Evolutionary conservation across 2,329 filamentous ascomycete genomes (phyloP).

Genomic region (Rhynchosporium graminicola): DNA sequence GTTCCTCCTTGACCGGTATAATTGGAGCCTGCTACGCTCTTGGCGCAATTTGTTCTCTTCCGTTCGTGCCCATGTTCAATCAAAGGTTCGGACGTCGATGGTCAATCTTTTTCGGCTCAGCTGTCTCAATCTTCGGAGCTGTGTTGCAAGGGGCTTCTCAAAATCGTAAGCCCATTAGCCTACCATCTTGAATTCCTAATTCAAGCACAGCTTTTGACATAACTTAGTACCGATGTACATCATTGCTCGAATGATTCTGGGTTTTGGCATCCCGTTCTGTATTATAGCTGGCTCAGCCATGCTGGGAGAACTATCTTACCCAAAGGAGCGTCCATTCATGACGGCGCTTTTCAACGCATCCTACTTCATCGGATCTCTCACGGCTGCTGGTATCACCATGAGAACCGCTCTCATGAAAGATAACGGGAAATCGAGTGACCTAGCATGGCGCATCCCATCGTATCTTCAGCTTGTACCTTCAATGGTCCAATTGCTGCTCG

Average conservation of each 20-base stretch:
- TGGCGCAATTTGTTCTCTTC: conserved; percentile 55
- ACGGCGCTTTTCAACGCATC: conserved; percentile 57
- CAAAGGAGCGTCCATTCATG: conserved; percentile 54
- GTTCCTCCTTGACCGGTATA: conserved; percentile 17
- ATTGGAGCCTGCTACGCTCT: conserved; percentile 52
- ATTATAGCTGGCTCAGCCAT: conserved; percentile 55
- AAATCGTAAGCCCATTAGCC: conserved; percentile 15
- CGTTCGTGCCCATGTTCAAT: conserved; percentile 53
- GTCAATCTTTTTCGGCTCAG: conserved; percentile 57
- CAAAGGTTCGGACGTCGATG: conserved; percentile 52
- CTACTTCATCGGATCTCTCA: conserved; percentile 50
- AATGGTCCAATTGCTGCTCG: conserved; percentile 29
- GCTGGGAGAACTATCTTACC: conserved; percentile 55
- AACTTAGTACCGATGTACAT: conserved; percentile 51
- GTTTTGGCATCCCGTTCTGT: conserved; percentile 53
- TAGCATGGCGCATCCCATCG: conserved; percentile 46
- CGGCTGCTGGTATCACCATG: conserved; percentile 47
- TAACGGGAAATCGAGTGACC: conserved; percentile 44
- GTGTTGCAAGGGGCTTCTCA: conserved; percentile 52
- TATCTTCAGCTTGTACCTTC: conserved; percentile 43
- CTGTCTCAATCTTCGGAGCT: conserved; percentile 55
- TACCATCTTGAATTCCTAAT: conserved; percentile 25
- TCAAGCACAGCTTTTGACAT: conserved; percentile 35
- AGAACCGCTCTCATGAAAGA: conserved; percentile 38
- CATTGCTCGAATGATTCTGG: conserved; percentile 53